Evolutionary conservation across 805 yeast genomes (phyloP), one percentile per base, ranked within the genome.

Genomic region (Dipodascus albidus): DNA sequence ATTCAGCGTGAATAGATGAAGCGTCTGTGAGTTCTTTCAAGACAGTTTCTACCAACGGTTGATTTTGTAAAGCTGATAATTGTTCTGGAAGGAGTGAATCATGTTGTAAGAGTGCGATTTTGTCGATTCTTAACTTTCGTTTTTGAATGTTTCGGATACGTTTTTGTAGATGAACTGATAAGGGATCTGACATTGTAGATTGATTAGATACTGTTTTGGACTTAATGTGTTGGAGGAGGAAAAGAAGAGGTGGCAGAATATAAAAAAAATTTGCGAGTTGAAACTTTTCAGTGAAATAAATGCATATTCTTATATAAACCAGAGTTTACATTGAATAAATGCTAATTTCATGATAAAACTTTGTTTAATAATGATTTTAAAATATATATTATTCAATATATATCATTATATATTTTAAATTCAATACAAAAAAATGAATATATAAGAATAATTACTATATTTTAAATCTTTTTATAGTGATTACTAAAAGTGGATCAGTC

Each of bases 111-210:
- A 61, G 64, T 52, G 63, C 67, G 59, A 67, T 67, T 51, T 64
- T 63, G 56, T 69, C 73, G 33, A 69, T 62, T 44, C 62, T 59
- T 53, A 56, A 59, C 59, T 67, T 67, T 47, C 71, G 63, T 55
- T 69, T 69, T 50, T 59, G 65, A 17, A 69, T 60, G 56, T 69
- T 69, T 42, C 72, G 69, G 49, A 68, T 60, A 3, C 72, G 66
- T 57, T 64, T 64, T 47, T 61, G 63, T 19, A 56, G 23, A 50
- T 55, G 60, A 48, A 57, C 62, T 15, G 47, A 47, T 19, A 56
- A 55, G 23, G 54, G 58, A 53, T 57, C 61, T 38, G 44, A 38
- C 44, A 38, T 38, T 11, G 20, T 38, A 19, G 4, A 27, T 11
- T 27, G 33, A 27, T 11, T 6, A 11, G 6, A 27, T 27, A 27